Evolutionary conservation across 2,329 filamentous ascomycete genomes (phyloP).

Genomic region (Scorias spongiosa): DNA sequence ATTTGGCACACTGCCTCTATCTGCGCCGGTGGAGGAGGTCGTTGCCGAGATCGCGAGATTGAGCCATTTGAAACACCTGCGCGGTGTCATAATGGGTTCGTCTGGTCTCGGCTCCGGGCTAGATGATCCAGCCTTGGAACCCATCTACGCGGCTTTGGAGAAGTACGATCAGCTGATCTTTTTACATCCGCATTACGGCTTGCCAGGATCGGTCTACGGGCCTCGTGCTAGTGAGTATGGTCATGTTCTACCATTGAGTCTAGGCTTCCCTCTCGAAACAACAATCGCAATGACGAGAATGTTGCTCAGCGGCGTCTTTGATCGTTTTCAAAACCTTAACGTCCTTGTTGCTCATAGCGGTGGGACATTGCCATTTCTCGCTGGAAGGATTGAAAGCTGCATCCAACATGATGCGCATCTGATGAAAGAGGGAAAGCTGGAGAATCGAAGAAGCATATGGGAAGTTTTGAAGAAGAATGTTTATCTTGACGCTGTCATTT

Average conservation of each 20-base stretch:
- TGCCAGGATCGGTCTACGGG: slow-evolving; percentile 68
- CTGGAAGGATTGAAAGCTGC: slow-evolving; percentile 77
- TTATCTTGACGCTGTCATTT: slow-evolving; percentile 76
- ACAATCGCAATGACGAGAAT: slow-evolving; percentile 80
- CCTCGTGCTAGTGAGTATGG: slow-evolving; percentile 58
- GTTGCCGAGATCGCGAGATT: slow-evolving; percentile 51
- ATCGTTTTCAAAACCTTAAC: slow-evolving; percentile 51
- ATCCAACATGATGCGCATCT: slow-evolving; percentile 69
- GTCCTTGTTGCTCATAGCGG: slow-evolving; percentile 79
- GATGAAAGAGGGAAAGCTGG: slow-evolving; percentile 30
- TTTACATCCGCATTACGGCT: slow-evolving; percentile 81
- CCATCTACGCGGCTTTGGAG: slow-evolving; percentile 56
- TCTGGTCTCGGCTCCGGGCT: slow-evolving; percentile 65
- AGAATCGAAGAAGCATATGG: slow-evolving; percentile 44
- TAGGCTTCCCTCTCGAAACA: slow-evolving; percentile 85
- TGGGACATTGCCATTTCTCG: slow-evolving; percentile 76
- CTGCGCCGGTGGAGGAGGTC: slow-evolving; percentile 45
- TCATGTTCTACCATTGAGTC: slow-evolving; percentile 69
- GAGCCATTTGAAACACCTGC: slow-evolving; percentile 46
- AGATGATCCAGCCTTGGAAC: slow-evolving; percentile 59
- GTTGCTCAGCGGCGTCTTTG: slow-evolving; percentile 76
- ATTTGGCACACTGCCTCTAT: slow-evolving; percentile 69
- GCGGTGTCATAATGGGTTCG: slow-evolving; percentile 81
- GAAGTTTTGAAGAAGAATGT: slow-evolving; percentile 59
- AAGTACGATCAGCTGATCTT: slow-evolving; percentile 55